These are phyloP conservation scores for Penicillium griseofulvum DNA, from an alignment of 2,329 filamentous ascomycete species.

Conservation along the genomic window DNA sequence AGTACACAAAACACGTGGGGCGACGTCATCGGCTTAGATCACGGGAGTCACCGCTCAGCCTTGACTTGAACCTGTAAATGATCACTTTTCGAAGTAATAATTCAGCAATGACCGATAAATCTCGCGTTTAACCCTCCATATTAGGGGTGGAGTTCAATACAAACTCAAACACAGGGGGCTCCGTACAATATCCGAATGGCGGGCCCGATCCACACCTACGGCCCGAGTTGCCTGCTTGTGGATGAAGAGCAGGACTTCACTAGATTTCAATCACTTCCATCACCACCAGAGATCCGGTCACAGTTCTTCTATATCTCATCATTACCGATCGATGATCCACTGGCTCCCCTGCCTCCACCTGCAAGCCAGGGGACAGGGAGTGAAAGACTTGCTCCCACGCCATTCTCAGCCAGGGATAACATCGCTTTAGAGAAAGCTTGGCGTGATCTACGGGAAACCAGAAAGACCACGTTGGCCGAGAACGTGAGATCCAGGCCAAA, in stretches of 20 bases:
- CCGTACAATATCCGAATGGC: conserved; percentile 31
- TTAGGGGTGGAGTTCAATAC: conserved; percentile 2
- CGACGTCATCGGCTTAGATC: conserved; percentile 35
- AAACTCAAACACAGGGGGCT: background rate
- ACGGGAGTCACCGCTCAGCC: conserved; percentile 7
- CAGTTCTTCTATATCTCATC: conserved; percentile 85
- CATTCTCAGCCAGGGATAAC: conserved; percentile 78
- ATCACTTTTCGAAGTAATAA: background rate
- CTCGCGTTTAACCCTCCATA: conserved; percentile 7
- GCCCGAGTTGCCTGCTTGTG: conserved; percentile 55
- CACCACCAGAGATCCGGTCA: conserved; percentile 59
- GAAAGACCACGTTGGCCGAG: conserved; percentile 9
- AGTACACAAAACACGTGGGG: conserved; percentile 28
- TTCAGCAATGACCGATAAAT: conserved; percentile 13
- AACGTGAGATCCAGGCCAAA: conserved; percentile 8
- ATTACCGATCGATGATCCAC: conserved; percentile 81
- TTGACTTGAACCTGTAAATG: background rate
- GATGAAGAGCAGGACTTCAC: conserved; percentile 34
- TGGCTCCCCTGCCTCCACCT: conserved; percentile 63
- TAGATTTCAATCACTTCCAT: conserved; percentile 38
- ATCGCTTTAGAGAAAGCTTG: conserved; percentile 76
- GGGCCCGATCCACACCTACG: conserved; percentile 57
- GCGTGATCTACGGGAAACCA: conserved; percentile 53
- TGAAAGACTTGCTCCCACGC: conserved; percentile 63
- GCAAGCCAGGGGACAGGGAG: conserved; percentile 50